Conservation (phyloP, 2,329 filamentous ascomycete genomes). For the Microthyrium microscopicum region DNA sequence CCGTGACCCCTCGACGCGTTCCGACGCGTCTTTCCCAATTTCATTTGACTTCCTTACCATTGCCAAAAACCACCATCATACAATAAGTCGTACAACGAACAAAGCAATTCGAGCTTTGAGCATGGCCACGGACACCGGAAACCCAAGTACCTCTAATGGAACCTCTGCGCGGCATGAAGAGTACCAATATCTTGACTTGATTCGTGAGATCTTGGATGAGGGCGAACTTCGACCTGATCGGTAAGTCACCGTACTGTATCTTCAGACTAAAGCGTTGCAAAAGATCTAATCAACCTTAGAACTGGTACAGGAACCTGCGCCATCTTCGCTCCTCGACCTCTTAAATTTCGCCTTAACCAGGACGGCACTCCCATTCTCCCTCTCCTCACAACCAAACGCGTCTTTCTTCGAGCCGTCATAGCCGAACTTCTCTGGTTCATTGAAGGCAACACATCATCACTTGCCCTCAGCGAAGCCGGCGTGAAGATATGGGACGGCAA, state of each 20-base stretch:
- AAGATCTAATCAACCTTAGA: conserved; percentile 25
- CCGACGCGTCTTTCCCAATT: no score
- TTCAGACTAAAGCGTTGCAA: background rate
- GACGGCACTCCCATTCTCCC: conserved; percentile 52
- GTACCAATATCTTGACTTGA: conserved; percentile 81
- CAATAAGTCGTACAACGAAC: no score
- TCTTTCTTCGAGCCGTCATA: conserved; percentile 79
- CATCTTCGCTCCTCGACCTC: conserved; percentile 69
- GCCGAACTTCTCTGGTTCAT: conserved; percentile 96
- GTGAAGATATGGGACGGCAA: conserved; percentile 99
- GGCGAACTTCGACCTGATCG: conserved; percentile 85
- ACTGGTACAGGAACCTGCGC: conserved; percentile 89
- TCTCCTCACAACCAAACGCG: conserved; percentile 91
- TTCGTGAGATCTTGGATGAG: conserved; percentile 62
- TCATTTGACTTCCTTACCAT: no score
- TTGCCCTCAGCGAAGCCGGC: conserved; percentile 57
- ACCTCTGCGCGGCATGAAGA: conserved; percentile 73
- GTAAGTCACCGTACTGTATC: conserved; percentile 23
- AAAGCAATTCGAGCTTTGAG: no score
- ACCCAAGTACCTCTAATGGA: no score
- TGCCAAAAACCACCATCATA: no score
- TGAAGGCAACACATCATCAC: conserved; percentile 63
- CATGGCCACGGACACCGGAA: no score
- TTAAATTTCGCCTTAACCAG: conserved; percentile 70
- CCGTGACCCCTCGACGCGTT: no score